Evolutionary conservation across 164 flowering plant genomes (phyloP).

Genomic region (Annona squamosa): DNA sequence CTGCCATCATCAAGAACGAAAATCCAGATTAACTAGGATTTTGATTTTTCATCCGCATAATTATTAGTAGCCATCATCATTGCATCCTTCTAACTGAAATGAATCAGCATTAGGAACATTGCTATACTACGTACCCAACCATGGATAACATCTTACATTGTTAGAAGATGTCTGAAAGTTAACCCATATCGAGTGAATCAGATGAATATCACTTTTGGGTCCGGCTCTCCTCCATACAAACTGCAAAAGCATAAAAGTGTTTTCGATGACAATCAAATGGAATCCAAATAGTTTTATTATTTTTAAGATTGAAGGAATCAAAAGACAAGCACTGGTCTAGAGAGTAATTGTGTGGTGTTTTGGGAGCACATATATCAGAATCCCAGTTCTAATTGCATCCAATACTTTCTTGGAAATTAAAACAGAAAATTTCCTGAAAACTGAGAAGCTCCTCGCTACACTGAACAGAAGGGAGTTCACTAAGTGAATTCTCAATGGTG

Average conservation of each 20-base stretch:
- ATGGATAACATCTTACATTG: slow-evolving; percentile 53
- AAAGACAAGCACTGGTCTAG: not conserved
- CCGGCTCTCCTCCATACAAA: slow-evolving; percentile 86
- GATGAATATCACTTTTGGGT: slow-evolving; percentile 38
- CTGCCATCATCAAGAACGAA: too few species aligned
- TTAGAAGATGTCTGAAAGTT: slow-evolving; percentile 87
- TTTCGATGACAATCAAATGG: not conserved
- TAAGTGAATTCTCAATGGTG: not conserved
- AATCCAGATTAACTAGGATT: too few species aligned
- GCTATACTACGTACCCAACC: too few species aligned
- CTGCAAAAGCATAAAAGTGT: slow-evolving; percentile 31
- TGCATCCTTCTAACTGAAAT: too few species aligned
- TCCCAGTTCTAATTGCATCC: not conserved
- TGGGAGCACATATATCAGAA: not conserved
- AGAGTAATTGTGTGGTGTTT: not conserved
- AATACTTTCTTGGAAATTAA: too few species aligned
- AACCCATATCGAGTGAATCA: slow-evolving; percentile 93
- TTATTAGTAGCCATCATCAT: too few species aligned
- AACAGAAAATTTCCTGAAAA: too few species aligned
- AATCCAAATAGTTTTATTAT: not conserved
- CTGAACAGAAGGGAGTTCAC: too few species aligned
- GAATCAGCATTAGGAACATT: too few species aligned
- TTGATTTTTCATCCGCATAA: too few species aligned
- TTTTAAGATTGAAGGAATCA: not conserved
- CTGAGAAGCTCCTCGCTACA: too few species aligned